phyloP scores from a whole-genome alignment of 495 filamentous ascomycete genomes.

The Alectoria sarmentosa region DNA sequence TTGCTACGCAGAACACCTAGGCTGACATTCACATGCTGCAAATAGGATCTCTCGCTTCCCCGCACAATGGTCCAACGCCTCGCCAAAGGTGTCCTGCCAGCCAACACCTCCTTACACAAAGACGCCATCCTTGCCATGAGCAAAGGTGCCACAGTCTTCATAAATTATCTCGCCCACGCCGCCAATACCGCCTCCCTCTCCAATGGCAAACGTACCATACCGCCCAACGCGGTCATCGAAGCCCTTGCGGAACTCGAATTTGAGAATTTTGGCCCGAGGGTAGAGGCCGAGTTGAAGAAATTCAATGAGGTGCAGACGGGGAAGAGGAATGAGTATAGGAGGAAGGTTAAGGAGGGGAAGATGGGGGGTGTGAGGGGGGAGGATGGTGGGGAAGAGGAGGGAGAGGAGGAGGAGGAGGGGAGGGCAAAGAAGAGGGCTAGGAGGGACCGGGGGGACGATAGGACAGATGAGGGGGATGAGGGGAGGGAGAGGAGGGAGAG shows the following conservation, averaged over 20 bases:
- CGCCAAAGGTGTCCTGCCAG: constrained; percentile 92
- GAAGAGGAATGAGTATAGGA: constrained; percentile 52
- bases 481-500: constrained; percentile 34
- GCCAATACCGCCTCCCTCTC: constrained; percentile 66
- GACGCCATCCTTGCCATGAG: constrained; percentile 86
- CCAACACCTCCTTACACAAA: constrained; percentile 90
- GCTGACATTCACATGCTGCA: background rate
- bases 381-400: constrained; percentile 46
- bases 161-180: constrained; percentile 68
- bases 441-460: constrained; percentile 35
- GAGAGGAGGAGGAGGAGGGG: constrained; percentile 42
- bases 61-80: constrained; percentile 90
- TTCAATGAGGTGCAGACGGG: constrained; percentile 57
- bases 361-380: constrained; percentile 32
- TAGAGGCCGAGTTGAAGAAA: constrained; percentile 52
- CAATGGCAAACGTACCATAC: constrained; percentile 76
- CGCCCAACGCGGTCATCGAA: constrained; percentile 72
- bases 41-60: constrained; percentile 81
- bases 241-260: constrained; percentile 82
- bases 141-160: constrained; percentile 91
- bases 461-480: constrained; percentile 28
- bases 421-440: constrained; percentile 36
- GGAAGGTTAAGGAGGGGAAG: constrained; percentile 47
- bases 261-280: constrained; percentile 58
- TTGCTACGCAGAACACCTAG: background rate